phyloP scores from a whole-genome alignment of 305 asterid genomes.

The Solanum hybrid region DNA sequence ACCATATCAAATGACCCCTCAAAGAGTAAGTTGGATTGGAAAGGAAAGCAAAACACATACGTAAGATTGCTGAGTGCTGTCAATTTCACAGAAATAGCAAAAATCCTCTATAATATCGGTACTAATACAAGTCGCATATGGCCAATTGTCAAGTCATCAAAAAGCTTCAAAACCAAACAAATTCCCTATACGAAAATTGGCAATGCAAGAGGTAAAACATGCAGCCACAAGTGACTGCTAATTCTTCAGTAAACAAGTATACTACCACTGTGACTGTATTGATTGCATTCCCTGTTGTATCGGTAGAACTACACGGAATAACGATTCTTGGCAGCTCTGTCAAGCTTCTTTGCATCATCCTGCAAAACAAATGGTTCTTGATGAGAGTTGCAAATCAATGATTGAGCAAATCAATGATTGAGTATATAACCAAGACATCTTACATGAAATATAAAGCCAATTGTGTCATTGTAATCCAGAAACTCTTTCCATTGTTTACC shows the following conservation, averaged over 20 bases:
- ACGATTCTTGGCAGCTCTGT: slow-evolving; percentile 51
- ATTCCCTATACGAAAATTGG: neutral
- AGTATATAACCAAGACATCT: slow-evolving; percentile 8
- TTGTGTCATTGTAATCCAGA: slow-evolving; percentile 61
- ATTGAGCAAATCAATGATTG: neutral
- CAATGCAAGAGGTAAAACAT: neutral
- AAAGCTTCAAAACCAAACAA: neutral
- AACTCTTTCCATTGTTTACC: slow-evolving; percentile 88
- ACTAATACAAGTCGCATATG: neutral
- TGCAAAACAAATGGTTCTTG: slow-evolving; percentile 21
- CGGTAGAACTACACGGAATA: slow-evolving; percentile 31
- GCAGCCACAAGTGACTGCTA: neutral
- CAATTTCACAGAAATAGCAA: neutral
- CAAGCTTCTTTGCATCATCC: slow-evolving; percentile 73
- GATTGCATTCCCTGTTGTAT: neutral
- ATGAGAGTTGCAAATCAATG: neutral
- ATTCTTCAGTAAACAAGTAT: neutral
- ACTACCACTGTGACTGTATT: neutral
- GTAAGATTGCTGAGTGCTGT: neutral
- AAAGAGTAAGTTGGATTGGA: neutral
- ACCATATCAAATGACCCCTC: neutral
- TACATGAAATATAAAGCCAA: slow-evolving; percentile 80
- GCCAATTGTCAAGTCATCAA: neutral
- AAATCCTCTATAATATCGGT: neutral
- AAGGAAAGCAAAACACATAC: neutral